phyloP scores from a whole-genome alignment of 2,329 filamentous ascomycete species.

The Cladosporium cucumerinum region DNA sequence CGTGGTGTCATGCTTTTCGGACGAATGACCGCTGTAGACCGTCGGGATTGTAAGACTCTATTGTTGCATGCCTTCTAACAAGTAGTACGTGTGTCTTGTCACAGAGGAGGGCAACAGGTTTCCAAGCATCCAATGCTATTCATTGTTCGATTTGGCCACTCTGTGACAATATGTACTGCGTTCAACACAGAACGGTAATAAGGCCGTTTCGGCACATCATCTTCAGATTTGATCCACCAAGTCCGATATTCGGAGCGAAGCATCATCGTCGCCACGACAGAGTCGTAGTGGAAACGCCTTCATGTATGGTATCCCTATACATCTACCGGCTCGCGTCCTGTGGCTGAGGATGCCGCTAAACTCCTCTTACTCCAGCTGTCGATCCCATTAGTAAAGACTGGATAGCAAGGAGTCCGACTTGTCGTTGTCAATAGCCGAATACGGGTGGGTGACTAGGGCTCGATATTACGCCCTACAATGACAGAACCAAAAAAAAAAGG shows the following conservation, averaged over 20 bases:
- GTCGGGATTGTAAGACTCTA: background rate
- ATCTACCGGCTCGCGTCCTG: background rate
- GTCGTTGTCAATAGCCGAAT: background rate
- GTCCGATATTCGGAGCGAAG: background rate
- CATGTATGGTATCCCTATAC: background rate
- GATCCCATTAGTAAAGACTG: background rate
- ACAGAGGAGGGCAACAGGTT: background rate
- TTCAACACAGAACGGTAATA: background rate
- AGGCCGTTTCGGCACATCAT: background rate
- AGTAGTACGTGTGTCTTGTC: background rate
- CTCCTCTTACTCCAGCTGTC: background rate
- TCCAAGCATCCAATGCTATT: background rate
- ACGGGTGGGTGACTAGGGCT: background rate
- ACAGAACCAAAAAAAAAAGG: background rate
- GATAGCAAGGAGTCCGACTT: background rate
- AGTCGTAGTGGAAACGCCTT: background rate
- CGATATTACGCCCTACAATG: background rate
- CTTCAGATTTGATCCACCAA: background rate
- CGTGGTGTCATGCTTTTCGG: background rate
- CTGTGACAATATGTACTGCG: background rate
- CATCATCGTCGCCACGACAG: background rate
- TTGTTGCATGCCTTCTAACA: background rate
- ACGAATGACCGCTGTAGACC: background rate
- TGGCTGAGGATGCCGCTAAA: background rate
- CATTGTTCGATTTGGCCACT: background rate